These are phyloP conservation scores for Fonsecaea erecta DNA, from an alignment of 2,329 filamentous ascomycete species.

Conservation along the genomic window DNA sequence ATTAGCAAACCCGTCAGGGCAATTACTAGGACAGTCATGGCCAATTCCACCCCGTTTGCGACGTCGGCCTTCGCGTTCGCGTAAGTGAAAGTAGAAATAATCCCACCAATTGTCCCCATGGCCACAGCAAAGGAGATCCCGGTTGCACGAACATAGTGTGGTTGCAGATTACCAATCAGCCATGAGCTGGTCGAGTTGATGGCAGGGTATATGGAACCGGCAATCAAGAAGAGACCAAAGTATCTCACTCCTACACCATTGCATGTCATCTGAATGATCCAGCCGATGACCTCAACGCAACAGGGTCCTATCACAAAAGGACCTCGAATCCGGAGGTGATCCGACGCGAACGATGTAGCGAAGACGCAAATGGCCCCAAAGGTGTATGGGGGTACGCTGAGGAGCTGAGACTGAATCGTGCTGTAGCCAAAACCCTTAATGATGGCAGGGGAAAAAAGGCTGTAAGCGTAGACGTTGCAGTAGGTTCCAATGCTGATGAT, in stretches of 20 bases:
- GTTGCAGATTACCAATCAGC: background rate
- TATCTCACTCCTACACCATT: no score
- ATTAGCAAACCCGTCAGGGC: background rate
- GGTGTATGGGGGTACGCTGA: background rate
- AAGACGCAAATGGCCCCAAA: background rate
- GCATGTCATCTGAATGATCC: no score
- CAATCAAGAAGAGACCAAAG: no score
- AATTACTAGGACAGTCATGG: background rate
- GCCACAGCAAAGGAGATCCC: background rate
- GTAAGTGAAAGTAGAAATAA: slow-evolving; percentile 3
- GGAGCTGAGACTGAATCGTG: background rate
- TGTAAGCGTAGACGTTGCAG: slow-evolving; percentile 10
- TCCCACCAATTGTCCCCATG: background rate
- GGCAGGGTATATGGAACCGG: no score
- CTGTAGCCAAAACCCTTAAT: background rate
- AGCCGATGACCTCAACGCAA: no score
- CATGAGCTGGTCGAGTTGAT: background rate
- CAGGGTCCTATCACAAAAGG: no score
- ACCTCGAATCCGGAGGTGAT: no score
- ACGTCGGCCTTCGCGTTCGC: background rate
- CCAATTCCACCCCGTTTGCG: slow-evolving; percentile 1
- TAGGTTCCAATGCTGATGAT: slow-evolving; percentile 2
- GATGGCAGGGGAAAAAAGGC: slow-evolving; percentile 4
- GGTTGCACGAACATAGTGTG: background rate
- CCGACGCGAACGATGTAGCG: no score